A percentile compares a stretch with the other conserved stretches of the same genome.
Evolutionary conservation across 257 asterid genomes (phyloP).

Genomic region (Nicotiana tabacum): DNA sequence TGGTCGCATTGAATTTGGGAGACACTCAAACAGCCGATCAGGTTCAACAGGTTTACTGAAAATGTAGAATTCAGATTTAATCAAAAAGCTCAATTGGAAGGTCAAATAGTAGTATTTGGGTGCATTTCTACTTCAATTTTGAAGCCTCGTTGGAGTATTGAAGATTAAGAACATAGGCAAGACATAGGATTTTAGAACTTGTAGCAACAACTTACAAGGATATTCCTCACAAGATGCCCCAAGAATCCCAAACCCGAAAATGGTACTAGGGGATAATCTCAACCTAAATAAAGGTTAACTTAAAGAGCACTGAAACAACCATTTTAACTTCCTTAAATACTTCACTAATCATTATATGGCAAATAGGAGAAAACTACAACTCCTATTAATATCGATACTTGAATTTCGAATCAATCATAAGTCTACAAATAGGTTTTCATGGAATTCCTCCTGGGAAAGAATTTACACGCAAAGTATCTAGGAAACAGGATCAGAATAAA

Average conservation of each 20-base stretch:
- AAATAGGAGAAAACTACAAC: neutral
- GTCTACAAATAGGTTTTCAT: neutral
- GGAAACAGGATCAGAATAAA: neutral
- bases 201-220: neutral
- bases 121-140: neutral
- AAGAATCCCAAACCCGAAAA: neutral
- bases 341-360: neutral
- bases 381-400: neutral
- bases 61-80: constrained; percentile 12
- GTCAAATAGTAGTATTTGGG: neutral
- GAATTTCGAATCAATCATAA: neutral
- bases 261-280: neutral
- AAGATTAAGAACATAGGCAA: neutral
- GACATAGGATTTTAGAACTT: neutral
- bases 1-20: constrained; percentile 95
- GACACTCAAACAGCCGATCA: constrained; percentile 95
- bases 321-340: neutral
- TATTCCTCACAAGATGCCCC: neutral
- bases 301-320: neutral
- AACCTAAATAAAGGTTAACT: neutral
- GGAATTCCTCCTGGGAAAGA: neutral
- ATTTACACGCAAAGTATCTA: neutral
- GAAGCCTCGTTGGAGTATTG: neutral
- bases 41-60: constrained; percentile 97
- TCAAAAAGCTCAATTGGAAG: neutral